Percentiles rank a stretch among this genome's conserved stretches.
These are phyloP conservation scores for Neurospora sp. DNA, from an alignment of 495 filamentous ascomycete genomes.

Conservation along the genomic window DNA sequence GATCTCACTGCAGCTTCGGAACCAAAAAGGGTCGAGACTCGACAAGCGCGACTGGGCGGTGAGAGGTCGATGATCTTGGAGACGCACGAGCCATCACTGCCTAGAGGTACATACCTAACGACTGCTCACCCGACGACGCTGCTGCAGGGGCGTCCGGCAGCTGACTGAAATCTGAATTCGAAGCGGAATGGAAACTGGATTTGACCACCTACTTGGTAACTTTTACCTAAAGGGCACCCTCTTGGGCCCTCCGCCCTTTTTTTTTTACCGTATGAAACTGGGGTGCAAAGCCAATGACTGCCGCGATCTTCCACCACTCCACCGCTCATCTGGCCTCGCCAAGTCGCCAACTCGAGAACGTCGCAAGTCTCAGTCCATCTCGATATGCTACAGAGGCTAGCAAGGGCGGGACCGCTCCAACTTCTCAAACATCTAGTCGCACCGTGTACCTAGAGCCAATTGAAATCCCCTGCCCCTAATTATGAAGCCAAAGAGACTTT, in stretches of 20 bases:
- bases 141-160: neutral
- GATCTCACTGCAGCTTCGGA: neutral
- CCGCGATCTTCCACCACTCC: constrained; percentile 2
- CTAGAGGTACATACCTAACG: neutral
- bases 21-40: neutral
- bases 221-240: neutral
- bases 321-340: constrained; percentile 11
- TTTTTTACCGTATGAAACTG: neutral
- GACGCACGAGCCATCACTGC: neutral
- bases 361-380: neutral
- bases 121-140: neutral
- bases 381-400: neutral
- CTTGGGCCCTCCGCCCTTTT: neutral
- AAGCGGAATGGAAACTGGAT: neutral
- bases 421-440: neutral
- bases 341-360: neutral
- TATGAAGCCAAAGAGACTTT: neutral
- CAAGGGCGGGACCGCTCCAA: neutral
- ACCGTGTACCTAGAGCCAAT: neutral
- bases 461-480: neutral
- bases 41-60: neutral
- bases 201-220: neutral
- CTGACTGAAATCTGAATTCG: neutral
- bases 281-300: neutral
- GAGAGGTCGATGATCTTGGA: neutral